phyloP scores from a whole-genome alignment of 2,329 filamentous ascomycete genomes.

The Colletotrichum endophyticum region DNA sequence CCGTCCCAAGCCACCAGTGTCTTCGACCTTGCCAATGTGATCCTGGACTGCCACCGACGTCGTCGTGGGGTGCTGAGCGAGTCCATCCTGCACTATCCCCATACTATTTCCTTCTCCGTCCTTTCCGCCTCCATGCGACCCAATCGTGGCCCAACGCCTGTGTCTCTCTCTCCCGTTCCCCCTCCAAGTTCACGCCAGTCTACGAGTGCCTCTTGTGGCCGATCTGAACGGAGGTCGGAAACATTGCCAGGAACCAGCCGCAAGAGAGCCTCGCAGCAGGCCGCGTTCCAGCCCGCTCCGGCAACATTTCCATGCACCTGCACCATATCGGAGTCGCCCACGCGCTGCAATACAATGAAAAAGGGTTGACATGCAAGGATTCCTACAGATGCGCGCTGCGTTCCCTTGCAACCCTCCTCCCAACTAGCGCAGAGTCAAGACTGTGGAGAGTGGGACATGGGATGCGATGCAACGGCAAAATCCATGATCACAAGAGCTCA shows the following conservation, averaged over 20 bases:
- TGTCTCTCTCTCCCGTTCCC: not conserved
- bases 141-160: not conserved
- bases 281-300: not conserved
- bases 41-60: not conserved
- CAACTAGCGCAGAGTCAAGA: slow-evolving; percentile 16
- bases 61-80: not conserved
- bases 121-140: slow-evolving; percentile 5
- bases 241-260: not conserved
- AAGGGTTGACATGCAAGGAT: not conserved
- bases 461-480: not conserved
- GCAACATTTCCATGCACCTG: not conserved
- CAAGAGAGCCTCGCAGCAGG: not conserved
- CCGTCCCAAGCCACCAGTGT: not conserved
- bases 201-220: not conserved
- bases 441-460: slow-evolving; percentile 9
- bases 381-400: not conserved
- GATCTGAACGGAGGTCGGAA: not conserved
- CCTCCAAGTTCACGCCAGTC: not conserved
- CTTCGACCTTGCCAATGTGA: not conserved
- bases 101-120: not conserved
- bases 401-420: not conserved
- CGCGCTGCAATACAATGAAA: not conserved
- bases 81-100: not conserved
- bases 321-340: not conserved
- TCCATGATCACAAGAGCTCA: slow-evolving; percentile 12